A percentile compares a stretch with the other conserved stretches of the same genome.
Evolutionary conservation across 441 rosid genomes (phyloP).

Genomic region (Pelargonium australe): DNA sequence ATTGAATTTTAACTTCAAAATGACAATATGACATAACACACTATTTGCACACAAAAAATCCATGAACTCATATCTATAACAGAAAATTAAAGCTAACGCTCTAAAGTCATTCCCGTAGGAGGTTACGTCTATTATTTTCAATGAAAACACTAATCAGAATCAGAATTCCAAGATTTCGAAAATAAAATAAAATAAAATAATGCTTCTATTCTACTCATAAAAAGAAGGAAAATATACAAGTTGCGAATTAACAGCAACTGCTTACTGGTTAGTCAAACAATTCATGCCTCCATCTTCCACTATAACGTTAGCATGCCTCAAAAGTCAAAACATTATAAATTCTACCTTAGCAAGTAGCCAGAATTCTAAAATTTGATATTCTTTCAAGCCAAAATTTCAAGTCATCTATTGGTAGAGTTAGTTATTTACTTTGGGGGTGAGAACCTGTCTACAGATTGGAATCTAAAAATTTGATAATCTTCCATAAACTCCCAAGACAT

Average conservation of each 20-base stretch:
- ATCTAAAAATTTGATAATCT: background rate
- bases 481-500: background rate
- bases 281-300: background rate
- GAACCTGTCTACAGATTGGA: background rate
- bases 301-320: background rate
- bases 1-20: background rate
- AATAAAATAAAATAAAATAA: background rate
- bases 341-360: background rate
- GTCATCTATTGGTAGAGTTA: background rate
- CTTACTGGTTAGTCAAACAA: background rate
- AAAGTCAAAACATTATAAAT: background rate
- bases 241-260: background rate
- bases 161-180: background rate
- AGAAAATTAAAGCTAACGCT: background rate
- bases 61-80: background rate
- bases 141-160: background rate
- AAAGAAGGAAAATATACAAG: background rate
- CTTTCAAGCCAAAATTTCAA: background rate
- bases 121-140: background rate
- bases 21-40: background rate
- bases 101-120: background rate
- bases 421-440: background rate
- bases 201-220: background rate
- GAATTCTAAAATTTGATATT: background rate
- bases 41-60: background rate